Conservation (phyloP, 148 eudicot genomes). For the Chenopodium suecicum region DNA sequence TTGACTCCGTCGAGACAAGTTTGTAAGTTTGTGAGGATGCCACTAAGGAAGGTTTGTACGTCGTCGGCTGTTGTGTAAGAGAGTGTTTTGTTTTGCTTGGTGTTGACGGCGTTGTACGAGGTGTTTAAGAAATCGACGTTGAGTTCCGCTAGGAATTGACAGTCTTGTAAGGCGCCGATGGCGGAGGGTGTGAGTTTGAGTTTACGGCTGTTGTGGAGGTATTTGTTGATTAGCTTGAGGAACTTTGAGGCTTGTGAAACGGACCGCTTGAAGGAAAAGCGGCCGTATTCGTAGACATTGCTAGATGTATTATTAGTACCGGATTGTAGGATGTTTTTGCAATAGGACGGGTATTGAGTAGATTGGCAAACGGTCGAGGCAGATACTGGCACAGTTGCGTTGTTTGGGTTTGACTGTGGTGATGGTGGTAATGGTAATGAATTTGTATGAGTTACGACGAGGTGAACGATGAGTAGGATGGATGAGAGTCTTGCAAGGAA, state of each 20-base stretch:
- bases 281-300: conserved; percentile 64
- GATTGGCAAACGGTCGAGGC: conserved; percentile 49
- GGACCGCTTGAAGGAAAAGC: conserved; percentile 56
- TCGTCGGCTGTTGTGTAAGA: conserved; percentile 44
- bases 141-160: conserved; percentile 42
- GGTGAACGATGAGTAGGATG: conserved; percentile 12
- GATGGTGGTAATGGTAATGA: conserved; percentile 12
- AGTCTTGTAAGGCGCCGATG: conserved; percentile 49
- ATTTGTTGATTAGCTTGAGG: conserved; percentile 43
- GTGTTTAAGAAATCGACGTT: conserved; percentile 48
- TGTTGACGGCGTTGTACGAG: conserved; percentile 34
- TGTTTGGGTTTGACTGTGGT: not conserved
- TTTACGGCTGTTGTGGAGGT: conserved; percentile 30
- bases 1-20: conserved; percentile 78
- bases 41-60: conserved; percentile 66
- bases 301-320: conserved; percentile 38
- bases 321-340: conserved; percentile 47
- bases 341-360: conserved; percentile 68
- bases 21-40: conserved; percentile 65
- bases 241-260: conserved; percentile 52
- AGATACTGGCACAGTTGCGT: conserved; percentile 27
- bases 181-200: conserved; percentile 34
- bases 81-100: conserved; percentile 31
- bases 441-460: conserved; percentile 8
- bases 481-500: conserved; percentile 5